Evolutionary conservation across 192 early-diverging fungal species (phyloP).

Genomic region (Glomus cerebriforme): DNA sequence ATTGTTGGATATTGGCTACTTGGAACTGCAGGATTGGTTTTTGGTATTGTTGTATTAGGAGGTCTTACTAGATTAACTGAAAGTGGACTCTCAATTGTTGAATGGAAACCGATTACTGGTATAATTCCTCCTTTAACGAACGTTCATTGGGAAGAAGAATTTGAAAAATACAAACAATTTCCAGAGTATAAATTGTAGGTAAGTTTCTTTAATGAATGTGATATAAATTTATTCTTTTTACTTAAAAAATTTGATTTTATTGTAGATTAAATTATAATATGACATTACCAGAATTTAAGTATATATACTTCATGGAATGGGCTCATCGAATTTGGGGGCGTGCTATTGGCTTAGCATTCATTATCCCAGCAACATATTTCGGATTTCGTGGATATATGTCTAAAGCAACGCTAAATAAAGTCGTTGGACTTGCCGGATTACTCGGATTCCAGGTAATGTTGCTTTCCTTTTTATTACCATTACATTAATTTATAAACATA

Average conservation of each 20-base stretch:
- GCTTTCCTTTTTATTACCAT: background rate
- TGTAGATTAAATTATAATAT: conserved; percentile 85
- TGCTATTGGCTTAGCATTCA: conserved; percentile 83
- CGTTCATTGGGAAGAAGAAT: conserved; percentile 89
- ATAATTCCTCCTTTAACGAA: conserved; percentile 87
- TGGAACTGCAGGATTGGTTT: conserved; percentile 83
- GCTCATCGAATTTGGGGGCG: conserved; percentile 94
- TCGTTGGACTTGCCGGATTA: conserved; percentile 62
- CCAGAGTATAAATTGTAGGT: conserved; percentile 94
- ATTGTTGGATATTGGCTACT: conserved; percentile 95
- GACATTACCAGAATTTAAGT: conserved; percentile 90
- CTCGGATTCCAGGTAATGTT: conserved; percentile 68
- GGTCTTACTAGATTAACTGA: conserved; percentile 97
- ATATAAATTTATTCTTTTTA: background rate
- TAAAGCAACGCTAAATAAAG: conserved; percentile 58
- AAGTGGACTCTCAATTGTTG: conserved; percentile 92
- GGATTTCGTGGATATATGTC: conserved; percentile 78
- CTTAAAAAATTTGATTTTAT: background rate
- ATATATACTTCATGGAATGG: conserved; percentile 99
- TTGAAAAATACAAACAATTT: conserved; percentile 97
- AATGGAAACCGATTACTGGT: conserved; percentile 95
- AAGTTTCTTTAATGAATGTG: background rate
- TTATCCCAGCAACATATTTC: conserved; percentile 89
- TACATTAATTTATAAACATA: conserved; percentile 20
- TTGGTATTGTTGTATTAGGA: conserved; percentile 91